Base-by-base conservation (phyloP, 1,284 basidiomycete genomes). In the Microbotryum silenes-acaulis region DNA sequence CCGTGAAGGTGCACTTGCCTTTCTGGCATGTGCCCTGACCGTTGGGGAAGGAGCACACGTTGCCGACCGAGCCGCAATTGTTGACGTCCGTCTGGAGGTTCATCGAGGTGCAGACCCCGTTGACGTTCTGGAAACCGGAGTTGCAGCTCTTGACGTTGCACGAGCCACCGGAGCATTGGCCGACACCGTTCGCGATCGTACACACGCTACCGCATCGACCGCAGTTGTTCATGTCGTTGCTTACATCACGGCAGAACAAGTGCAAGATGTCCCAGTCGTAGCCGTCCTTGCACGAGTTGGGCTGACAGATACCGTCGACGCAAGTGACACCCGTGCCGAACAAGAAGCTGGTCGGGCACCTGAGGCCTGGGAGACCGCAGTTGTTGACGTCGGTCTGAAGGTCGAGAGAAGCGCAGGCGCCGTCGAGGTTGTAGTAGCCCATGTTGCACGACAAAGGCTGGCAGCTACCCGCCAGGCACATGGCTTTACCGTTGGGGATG, bases 1-100 rank as follows among this genome's bases (percentile, higher is more conserved):
- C 48, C 3, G 86, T 85, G 67, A 85, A 86, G 3, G 75, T 63
- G 21, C 77, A 67, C 64, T 81, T 81, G 74, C 82, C 84, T 72
- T 79, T 82, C 66, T 75, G 75, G n/a, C 79, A 67, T 16, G 44
- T 50, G 51, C 37, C 48, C 10, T 57, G 51, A n/a, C 60, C 60
- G n/a, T 10, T 18, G 6, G 60, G 62, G 59, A 62, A 63, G 27
- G 57, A 50, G 42, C 65, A 66, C 6, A n/a, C 47, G 5, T 57
- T 44, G n/a, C 62, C 62, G 37, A 61, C 42, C 16, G 47, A 10
- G 23, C 65, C 65, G 48, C 65, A 66, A 62, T 66, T 66, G 54
- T 63, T 62, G 33, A 55, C 61, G 54, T 64, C 61, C n/a, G 42
- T 47, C 18, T 58, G 55, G 3, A 59, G 42, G 56, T 64, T 59